phyloP scores from a whole-genome alignment of 768 basidiomycete species.

The Boletales sp. region DNA sequence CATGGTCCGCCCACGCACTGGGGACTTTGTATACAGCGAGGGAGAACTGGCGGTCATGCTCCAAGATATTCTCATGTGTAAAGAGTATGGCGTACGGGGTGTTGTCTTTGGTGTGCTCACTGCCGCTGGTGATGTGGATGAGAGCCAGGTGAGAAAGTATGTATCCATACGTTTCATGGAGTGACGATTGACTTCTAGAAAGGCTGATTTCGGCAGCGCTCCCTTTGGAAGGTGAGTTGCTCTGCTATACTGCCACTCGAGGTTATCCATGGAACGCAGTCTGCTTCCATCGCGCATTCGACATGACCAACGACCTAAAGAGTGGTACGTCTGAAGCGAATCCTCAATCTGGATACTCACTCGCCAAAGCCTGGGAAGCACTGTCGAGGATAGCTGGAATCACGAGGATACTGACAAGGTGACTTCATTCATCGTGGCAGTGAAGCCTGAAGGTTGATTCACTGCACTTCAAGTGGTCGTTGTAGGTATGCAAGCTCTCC shows the following conservation, averaged over 20 bases:
- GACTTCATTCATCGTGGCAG: slow-evolving; percentile 1
- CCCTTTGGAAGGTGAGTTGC: slow-evolving; percentile 56
- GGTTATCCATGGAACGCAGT: slow-evolving; percentile 37
- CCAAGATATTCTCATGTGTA: slow-evolving; percentile 66
- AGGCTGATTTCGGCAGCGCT: slow-evolving; percentile 57
- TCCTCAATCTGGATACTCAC: not conserved
- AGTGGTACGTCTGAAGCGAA: slow-evolving; percentile 39
- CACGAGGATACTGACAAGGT: slow-evolving; percentile 81
- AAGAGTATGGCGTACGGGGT: slow-evolving; percentile 52
- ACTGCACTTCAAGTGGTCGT: slow-evolving; percentile 46
- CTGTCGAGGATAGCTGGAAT: slow-evolving; percentile 59
- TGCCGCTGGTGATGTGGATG: slow-evolving; percentile 55
- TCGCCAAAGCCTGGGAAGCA: slow-evolving; percentile 31
- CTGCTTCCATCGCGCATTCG: slow-evolving; percentile 78
- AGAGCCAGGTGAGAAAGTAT: slow-evolving; percentile 50
- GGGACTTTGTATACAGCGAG: slow-evolving; percentile 73
- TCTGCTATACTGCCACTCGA: not conserved
- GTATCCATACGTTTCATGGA: not conserved
- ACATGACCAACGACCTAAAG: slow-evolving; percentile 57
- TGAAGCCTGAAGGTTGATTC: not conserved
- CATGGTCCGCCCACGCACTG: slow-evolving; percentile 77
- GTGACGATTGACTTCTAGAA: not conserved
- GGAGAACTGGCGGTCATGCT: slow-evolving; percentile 70
- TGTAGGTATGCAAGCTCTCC: slow-evolving; percentile 35
- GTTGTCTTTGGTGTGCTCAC: slow-evolving; percentile 67